Evolutionary conservation across 2,329 filamentous ascomycete species (phyloP).

Genomic region (Parasarocladium wereldwijsianum): DNA sequence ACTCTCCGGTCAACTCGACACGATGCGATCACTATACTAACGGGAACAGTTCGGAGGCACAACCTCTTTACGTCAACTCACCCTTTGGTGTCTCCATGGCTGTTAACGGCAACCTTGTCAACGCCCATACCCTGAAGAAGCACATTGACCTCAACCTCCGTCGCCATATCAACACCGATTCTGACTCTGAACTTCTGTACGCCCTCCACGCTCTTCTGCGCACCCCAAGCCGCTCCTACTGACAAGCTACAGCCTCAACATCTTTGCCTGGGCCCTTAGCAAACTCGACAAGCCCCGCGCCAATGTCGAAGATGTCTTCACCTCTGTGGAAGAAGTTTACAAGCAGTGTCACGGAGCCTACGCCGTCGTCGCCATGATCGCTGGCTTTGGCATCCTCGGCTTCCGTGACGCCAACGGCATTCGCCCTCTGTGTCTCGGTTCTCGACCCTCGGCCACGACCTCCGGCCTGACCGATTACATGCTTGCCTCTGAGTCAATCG

Average conservation of each 20-base stretch:
- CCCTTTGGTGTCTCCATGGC: constrained; percentile 43
- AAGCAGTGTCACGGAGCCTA: constrained; percentile 58
- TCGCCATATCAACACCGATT: constrained; percentile 81
- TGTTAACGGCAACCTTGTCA: constrained; percentile 81
- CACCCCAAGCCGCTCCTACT: neutral
- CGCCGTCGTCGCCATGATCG: constrained; percentile 71
- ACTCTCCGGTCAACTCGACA: neutral
- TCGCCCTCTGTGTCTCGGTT: constrained; percentile 67
- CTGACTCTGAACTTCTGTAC: constrained; percentile 66
- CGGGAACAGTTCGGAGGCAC: constrained; percentile 47
- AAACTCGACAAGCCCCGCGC: constrained; percentile 70
- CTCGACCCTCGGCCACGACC: constrained; percentile 48
- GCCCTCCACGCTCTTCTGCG: neutral
- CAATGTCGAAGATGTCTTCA: constrained; percentile 65
- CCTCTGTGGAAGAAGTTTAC: constrained; percentile 58
- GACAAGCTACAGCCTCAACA: constrained; percentile 45
- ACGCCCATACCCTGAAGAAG: constrained; percentile 52
- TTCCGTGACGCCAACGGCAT: constrained; percentile 58
- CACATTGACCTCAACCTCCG: constrained; percentile 68
- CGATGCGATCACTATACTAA: constrained; percentile 15
- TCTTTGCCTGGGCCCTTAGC: constrained; percentile 71
- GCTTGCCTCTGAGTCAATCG: constrained; percentile 80
- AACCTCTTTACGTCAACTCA: constrained; percentile 84
- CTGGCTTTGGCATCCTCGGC: constrained; percentile 65
- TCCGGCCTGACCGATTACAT: constrained; percentile 66